These are phyloP conservation scores for Basidioascus undulatus DNA, from an alignment of 768 basidiomycete genomes.

Conservation along the genomic window DNA sequence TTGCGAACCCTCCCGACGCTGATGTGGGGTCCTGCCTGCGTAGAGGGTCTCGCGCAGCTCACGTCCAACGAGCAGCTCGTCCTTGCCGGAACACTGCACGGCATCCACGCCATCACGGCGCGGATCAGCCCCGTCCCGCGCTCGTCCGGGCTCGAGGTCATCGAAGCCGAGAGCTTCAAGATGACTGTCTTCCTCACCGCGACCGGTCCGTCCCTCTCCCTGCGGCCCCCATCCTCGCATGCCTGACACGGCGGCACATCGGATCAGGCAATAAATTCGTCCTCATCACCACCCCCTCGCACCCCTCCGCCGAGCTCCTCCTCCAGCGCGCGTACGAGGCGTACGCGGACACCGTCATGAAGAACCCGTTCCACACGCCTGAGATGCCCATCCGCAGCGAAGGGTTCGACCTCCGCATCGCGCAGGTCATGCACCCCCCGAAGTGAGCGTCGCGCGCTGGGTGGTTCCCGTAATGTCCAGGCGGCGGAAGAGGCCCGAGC, in stretches of 20 bases:
- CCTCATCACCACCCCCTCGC: conserved; percentile 51
- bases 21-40: not conserved
- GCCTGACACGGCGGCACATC: not conserved
- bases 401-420: conserved; percentile 40
- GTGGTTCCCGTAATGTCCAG: too few relatives aligned
- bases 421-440: conserved; percentile 15
- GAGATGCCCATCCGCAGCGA: conserved; percentile 95
- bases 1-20: not conserved
- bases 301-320: conserved; percentile 36
- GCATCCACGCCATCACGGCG: conserved; percentile 94
- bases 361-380: conserved; percentile 97
- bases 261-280: conserved; percentile 79
- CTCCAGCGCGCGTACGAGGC: conserved; percentile 75
- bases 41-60: conserved; percentile 75
- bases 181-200: conserved; percentile 70
- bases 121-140: conserved; percentile 58
- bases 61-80: conserved; percentile 89
- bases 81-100: conserved; percentile 84
- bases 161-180: conserved; percentile 88
- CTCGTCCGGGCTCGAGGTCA: conserved; percentile 77
- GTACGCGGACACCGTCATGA: conserved; percentile 90
- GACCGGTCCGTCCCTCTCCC: conserved; percentile 36
- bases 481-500: too few relatives aligned
- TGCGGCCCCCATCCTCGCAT: not conserved
- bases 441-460: too few relatives aligned